phyloP scores from a whole-genome alignment of 371 early-diverging fungal species.

The Actinomortierella wolfii region DNA sequence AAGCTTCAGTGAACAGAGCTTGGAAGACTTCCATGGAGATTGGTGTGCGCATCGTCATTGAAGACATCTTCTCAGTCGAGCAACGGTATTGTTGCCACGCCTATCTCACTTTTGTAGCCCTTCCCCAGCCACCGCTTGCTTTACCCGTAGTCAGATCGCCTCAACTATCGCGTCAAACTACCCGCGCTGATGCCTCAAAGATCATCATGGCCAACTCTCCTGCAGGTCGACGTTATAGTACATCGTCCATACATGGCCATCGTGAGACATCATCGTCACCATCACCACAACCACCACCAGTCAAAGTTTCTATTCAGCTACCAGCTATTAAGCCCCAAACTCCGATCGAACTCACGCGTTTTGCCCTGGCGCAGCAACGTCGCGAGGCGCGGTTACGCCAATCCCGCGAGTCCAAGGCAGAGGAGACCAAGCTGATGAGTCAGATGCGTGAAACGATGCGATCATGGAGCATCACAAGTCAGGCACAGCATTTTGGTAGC shows the following conservation, averaged over 20 bases:
- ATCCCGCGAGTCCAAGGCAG: constrained; percentile 17
- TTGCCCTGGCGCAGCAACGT: constrained; percentile 27
- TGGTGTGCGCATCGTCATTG: constrained; percentile 72
- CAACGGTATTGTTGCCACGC: constrained; percentile 72
- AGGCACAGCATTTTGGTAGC: constrained; percentile 3
- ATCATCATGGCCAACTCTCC: constrained; percentile 19
- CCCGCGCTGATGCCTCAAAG: constrained; percentile 8
- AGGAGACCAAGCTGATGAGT: constrained; percentile 24
- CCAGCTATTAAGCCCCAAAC: constrained; percentile 41
- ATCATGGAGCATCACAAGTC: constrained; percentile 27
- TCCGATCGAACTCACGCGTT: constrained; percentile 29
- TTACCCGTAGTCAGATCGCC: constrained; percentile 42
- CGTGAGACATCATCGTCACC: constrained; percentile 7
- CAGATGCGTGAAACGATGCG: constrained; percentile 38
- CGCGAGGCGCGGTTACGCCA: constrained; percentile 24
- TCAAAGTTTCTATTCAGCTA: constrained; percentile 14
- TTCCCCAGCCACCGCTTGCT: constrained; percentile 49
- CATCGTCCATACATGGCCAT: constrained; percentile 1
- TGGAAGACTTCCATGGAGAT: constrained; percentile 84
- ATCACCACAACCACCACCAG: too few species aligned
- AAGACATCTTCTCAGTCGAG: constrained; percentile 63
- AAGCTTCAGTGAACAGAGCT: constrained; percentile 70
- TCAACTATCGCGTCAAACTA: background rate
- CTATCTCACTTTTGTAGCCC: constrained; percentile 77
- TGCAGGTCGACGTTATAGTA: constrained; percentile 36